Base-by-base conservation (phyloP, 2,329 filamentous ascomycete genomes). In the Drechmeria coniospora region DNA sequence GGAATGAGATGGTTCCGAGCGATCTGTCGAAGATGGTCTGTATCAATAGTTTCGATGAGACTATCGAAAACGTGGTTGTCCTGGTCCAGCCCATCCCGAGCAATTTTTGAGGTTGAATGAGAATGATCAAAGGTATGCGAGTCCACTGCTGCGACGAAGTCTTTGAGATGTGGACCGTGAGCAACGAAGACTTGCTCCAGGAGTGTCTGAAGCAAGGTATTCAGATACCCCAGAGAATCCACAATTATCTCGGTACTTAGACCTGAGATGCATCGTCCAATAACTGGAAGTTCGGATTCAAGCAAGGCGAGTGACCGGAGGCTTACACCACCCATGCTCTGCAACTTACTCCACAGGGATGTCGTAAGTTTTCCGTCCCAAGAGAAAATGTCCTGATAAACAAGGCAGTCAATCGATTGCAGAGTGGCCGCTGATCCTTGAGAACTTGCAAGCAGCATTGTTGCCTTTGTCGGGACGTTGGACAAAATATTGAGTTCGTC, bases 281-380 rank as follows among this genome's bases (percentile, higher is more conserved):
- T 54, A 3, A 66, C 55, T 7, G 72, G 70, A 27, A 80, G 51
- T 42, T 83, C 78, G 1, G 60, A 56, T 46, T 79, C 73, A 1
- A 83, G 56, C 12, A 77, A 58, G 24, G 66, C 60, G 26, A 83
- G 53, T 23, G 72, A 68, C 25, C 63, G 63, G 21, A 83, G 53
- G 25, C 57, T 65, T 1, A 74, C 68, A 15, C 61, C 54, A 9
- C 54, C 51, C 12, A 74, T 47, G 2, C 48, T 52, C 27, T 63
- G 55, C 25, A 78, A 49, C 37, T 65, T 73, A 10, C 57, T 53
- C 38, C 80, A 54, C 4, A 81, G 42, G 1, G 63, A 61, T 11
- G 44, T 36, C 3, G 47, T 35, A 24, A 61, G 45, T 27, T 49
- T 54, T 12, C 57, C 57, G 28, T 58, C 47, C 54, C 57, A 59